Evolutionary conservation across 129 eudicot genomes (phyloP).

Genomic region (Pittosporum tobira): DNA sequence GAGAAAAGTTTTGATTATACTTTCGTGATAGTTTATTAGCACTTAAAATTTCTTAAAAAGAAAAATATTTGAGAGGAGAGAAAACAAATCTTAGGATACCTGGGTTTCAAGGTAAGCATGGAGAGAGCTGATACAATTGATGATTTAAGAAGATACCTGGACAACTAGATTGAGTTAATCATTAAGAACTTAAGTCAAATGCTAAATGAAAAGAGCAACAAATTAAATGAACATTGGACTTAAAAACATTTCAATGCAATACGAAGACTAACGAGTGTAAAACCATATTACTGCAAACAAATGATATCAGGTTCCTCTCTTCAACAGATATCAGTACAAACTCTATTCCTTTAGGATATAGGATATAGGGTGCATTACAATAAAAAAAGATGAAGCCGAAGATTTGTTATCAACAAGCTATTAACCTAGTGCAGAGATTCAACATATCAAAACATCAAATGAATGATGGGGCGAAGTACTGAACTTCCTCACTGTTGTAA

Average conservation of each 20-base stretch:
- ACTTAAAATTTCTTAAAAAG: not conserved
- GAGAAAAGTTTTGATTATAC: no score
- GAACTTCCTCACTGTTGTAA: not conserved
- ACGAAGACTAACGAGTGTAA: not conserved
- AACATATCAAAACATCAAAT: not conserved
- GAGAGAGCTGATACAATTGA: slow-evolving; percentile 48
- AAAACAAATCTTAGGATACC: slow-evolving; percentile 25
- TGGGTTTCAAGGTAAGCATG: slow-evolving; percentile 44
- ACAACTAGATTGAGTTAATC: slow-evolving; percentile 5
- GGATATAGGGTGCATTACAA: not conserved
- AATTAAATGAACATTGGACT: not conserved
- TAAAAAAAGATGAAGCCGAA: not conserved
- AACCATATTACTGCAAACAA: not conserved
- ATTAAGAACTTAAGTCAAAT: not conserved
- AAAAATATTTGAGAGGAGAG: slow-evolving; percentile 1
- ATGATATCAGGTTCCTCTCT: not conserved
- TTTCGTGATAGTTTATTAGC: not conserved
- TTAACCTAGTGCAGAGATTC: not conserved
- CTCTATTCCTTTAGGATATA: not conserved
- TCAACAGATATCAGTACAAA: not conserved
- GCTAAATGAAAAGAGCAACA: no score
- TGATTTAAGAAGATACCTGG: slow-evolving; percentile 53
- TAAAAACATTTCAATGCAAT: not conserved
- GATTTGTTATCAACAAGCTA: not conserved
- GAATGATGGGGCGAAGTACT: not conserved